These are phyloP conservation scores for Backusella westeae DNA, from an alignment of 192 early-diverging fungal genomes.

Conservation along the genomic window DNA sequence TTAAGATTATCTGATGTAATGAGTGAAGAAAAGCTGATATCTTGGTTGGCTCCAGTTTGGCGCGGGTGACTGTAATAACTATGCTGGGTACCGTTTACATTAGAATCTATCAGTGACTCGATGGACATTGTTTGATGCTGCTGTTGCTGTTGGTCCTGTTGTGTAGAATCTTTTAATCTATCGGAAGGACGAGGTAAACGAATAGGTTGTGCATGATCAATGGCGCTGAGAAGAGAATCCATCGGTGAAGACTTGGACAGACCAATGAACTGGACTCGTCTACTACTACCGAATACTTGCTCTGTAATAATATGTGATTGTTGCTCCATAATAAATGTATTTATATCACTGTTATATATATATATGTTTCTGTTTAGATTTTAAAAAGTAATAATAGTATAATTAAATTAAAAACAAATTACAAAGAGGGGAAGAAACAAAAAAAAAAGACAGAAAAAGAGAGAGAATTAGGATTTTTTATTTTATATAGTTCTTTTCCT, in stretches of 20 bases:
- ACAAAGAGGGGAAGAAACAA: background rate
- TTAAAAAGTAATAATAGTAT: background rate
- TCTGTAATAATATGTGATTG: conserved; percentile 32
- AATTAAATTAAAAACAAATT: background rate
- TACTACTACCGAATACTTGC: conserved; percentile 37
- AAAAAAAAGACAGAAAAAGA: conserved; percentile 7
- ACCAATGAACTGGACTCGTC: conserved; percentile 25
- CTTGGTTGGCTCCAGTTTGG: background rate
- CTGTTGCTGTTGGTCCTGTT: background rate
- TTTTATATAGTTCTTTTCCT: background rate
- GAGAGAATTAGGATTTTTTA: background rate
- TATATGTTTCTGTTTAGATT: background rate
- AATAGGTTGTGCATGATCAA: conserved; percentile 29
- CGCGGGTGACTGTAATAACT: background rate
- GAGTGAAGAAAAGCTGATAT: background rate
- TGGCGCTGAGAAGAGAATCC: conserved; percentile 29
- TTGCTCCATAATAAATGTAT: conserved; percentile 15
- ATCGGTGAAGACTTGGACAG: conserved; percentile 21
- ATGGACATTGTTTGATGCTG: conserved; percentile 25
- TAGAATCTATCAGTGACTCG: conserved; percentile 16
- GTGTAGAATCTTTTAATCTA: background rate
- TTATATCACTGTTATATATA: background rate
- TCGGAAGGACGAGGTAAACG: background rate
- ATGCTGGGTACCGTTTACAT: background rate
- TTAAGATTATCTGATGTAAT: background rate